A percentile compares a stretch with the other conserved stretches of the same genome.
These are phyloP conservation scores for Uromyces viciae-fabae DNA, from an alignment of 1,284 basidiomycete species.

Conservation along the genomic window DNA sequence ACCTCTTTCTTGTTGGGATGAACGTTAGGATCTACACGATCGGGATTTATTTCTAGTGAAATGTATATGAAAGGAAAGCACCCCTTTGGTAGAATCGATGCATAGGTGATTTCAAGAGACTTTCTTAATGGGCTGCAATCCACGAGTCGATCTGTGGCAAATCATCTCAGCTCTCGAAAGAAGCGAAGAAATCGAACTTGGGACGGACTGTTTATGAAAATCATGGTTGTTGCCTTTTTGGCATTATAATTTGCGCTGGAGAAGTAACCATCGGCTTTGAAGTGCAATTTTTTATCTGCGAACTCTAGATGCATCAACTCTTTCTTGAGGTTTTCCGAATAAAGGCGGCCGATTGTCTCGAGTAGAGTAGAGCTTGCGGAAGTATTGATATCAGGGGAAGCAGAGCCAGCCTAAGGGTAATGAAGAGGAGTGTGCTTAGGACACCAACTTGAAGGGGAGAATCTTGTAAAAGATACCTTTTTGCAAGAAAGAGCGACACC, in stretches of 20 bases:
- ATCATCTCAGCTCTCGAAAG: background rate
- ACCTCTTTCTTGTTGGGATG: slow-evolving; percentile 94
- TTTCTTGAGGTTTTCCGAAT: slow-evolving; percentile 74
- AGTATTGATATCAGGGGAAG: slow-evolving; percentile 37
- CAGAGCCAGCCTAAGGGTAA: slow-evolving; percentile 22
- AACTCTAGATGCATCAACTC: slow-evolving; percentile 66
- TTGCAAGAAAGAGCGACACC: slow-evolving; percentile 83
- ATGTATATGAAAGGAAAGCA: slow-evolving; percentile 86
- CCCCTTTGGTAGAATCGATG: slow-evolving; percentile 82
- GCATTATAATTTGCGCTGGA: slow-evolving; percentile 85
- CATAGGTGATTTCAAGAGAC: slow-evolving; percentile 81
- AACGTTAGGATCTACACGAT: slow-evolving; percentile 91
- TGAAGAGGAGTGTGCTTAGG: background rate
- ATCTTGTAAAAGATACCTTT: slow-evolving; percentile 62
- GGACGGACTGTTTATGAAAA: slow-evolving; percentile 92
- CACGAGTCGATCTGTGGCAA: slow-evolving; percentile 80
- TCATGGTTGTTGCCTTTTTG: slow-evolving; percentile 75
- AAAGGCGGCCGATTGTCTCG: slow-evolving; percentile 74
- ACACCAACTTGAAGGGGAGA: background rate
- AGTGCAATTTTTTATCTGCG: slow-evolving; percentile 56
- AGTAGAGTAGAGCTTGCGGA: slow-evolving; percentile 63
- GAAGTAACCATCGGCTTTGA: slow-evolving; percentile 71
- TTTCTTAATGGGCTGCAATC: slow-evolving; percentile 83
- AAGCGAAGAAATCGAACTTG: background rate
- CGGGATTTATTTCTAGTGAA: slow-evolving; percentile 77